Evolutionary conservation across 768 basidiomycete species (phyloP).

Genomic region (Agrocybe pediades): DNA sequence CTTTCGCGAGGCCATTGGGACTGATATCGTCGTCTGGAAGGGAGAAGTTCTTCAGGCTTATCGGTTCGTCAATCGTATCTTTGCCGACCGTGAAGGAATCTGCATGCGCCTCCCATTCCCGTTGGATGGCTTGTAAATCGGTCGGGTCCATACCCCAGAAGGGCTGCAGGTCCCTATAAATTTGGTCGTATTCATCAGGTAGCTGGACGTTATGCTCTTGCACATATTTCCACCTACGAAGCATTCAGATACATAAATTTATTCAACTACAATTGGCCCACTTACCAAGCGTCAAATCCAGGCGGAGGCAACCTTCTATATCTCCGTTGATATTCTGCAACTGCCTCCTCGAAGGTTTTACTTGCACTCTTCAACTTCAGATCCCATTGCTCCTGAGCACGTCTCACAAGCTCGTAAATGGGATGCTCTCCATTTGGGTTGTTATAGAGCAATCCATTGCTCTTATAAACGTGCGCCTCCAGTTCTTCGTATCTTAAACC

Average conservation of each 20-base stretch:
- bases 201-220: slow-evolving; percentile 67
- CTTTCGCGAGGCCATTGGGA: slow-evolving; percentile 24
- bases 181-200: slow-evolving; percentile 82
- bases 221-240: slow-evolving; percentile 48
- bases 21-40: slow-evolving; percentile 26
- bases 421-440: slow-evolving; percentile 59
- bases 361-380: slow-evolving; percentile 65
- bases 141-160: slow-evolving; percentile 67
- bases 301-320: slow-evolving; percentile 77
- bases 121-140: slow-evolving; percentile 35
- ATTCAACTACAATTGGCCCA: slow-evolving; percentile 18
- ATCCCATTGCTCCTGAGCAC: slow-evolving; percentile 70
- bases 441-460: slow-evolving; percentile 43
- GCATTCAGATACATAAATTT: background rate
- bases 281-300: slow-evolving; percentile 86
- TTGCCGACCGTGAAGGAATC: slow-evolving; percentile 45
- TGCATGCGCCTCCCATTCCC: slow-evolving; percentile 36
- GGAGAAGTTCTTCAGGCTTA: slow-evolving; percentile 26
- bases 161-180: slow-evolving; percentile 73
- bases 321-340: slow-evolving; percentile 72
- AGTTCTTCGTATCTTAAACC: too few relatives aligned
- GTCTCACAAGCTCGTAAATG: slow-evolving; percentile 72
- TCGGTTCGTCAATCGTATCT: slow-evolving; percentile 20
- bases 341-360: slow-evolving; percentile 74
- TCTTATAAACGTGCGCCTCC: slow-evolving; percentile 33